These are phyloP conservation scores for Ephemerocybe angulata DNA, from an alignment of 768 basidiomycete species.

Conservation along the genomic window DNA sequence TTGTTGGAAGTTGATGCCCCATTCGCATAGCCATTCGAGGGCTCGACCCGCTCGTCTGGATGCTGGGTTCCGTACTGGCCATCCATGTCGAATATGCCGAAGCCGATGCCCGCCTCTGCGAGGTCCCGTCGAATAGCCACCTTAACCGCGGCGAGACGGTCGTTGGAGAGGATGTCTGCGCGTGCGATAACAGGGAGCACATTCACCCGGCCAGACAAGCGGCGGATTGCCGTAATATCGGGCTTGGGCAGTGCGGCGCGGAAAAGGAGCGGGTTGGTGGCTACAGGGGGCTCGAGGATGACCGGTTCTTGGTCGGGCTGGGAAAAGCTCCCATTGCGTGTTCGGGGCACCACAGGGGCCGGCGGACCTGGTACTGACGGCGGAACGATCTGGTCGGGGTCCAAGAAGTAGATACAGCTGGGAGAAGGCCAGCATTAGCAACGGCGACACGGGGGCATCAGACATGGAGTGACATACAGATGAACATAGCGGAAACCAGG, in stretches of 20 bases:
- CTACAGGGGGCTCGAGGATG: constrained; percentile 76
- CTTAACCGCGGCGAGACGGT: constrained; percentile 76
- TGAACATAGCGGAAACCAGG: constrained; percentile 78
- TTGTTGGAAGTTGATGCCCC: constrained; percentile 46
- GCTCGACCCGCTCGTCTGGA: constrained; percentile 43
- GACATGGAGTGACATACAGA: constrained; percentile 48
- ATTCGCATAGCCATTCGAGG: constrained; percentile 54
- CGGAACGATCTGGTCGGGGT: constrained; percentile 77
- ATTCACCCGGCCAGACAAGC: constrained; percentile 78
- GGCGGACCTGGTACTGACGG: constrained; percentile 64
- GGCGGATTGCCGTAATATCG: constrained; percentile 76
- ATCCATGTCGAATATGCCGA: constrained; percentile 85
- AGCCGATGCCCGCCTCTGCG: constrained; percentile 81
- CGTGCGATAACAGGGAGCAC: constrained; percentile 83
- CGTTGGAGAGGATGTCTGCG: constrained; percentile 78
- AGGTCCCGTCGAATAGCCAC: constrained; percentile 76
- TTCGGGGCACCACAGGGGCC: constrained; percentile 62
- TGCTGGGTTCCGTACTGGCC: constrained; percentile 45
- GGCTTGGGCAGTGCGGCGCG: constrained; percentile 63
- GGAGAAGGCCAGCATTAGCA: constrained; percentile 7
- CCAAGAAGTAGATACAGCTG: constrained; percentile 85
- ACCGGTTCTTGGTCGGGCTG: constrained; percentile 71
- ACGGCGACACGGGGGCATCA: constrained; percentile 1
- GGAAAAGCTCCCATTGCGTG: constrained; percentile 69
- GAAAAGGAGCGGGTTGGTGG: constrained; percentile 65